phyloP scores from a whole-genome alignment of 495 filamentous ascomycete genomes.

The Entonaema liquescens region DNA sequence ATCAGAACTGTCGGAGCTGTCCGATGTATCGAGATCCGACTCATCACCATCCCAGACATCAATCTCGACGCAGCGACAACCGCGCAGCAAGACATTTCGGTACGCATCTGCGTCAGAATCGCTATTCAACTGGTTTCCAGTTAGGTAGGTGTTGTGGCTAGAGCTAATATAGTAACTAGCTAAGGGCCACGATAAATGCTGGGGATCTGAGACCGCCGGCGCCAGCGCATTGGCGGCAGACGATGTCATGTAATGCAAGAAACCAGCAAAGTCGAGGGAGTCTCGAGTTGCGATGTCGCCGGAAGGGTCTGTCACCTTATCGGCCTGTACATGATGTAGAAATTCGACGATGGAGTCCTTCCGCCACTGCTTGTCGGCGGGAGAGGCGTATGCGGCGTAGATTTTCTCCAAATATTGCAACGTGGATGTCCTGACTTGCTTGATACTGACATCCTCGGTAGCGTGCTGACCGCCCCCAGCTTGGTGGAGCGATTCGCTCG shows the following conservation, averaged over 20 bases:
- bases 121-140: conserved; percentile 89
- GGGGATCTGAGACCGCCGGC: conserved; percentile 38
- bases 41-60: conserved; percentile 92
- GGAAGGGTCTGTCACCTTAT: conserved; percentile 45
- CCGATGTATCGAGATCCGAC: conserved; percentile 49
- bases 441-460: conserved; percentile 41
- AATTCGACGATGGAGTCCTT: conserved; percentile 50
- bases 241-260: conserved; percentile 70
- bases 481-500: conserved; percentile 43
- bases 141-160: conserved; percentile 95
- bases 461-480: conserved; percentile 49
- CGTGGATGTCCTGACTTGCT: conserved; percentile 43
- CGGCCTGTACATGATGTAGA: conserved; percentile 49
- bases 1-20: conserved; percentile 38
- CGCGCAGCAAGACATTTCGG: conserved; percentile 79
- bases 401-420: conserved; percentile 51
- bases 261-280: conserved; percentile 58
- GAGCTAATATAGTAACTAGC: conserved; percentile 91
- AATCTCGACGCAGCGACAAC: conserved; percentile 94
- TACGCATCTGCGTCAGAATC: conserved; percentile 83
- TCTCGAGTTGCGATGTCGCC: conserved; percentile 50
- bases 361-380: conserved; percentile 46
- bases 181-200: conserved; percentile 71
- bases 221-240: conserved; percentile 57
- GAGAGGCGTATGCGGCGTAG: conserved; percentile 48